Conservation (phyloP, 371 early-diverging fungal genomes). For the Phascolomyces articulosus region DNA sequence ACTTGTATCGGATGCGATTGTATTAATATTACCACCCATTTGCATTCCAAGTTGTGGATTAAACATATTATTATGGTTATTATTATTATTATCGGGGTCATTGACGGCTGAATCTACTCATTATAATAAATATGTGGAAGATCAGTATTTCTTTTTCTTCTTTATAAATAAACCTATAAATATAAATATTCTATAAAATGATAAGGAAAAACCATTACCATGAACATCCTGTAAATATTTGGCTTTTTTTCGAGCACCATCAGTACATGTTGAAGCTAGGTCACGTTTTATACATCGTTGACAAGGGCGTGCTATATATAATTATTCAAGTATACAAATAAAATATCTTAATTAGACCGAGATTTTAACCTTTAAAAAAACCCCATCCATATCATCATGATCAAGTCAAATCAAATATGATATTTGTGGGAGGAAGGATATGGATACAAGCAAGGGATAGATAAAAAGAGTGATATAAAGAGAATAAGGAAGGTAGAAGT, state of each 20-base stretch:
- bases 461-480: not conserved
- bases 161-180: no score
- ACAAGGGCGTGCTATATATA: constrained; percentile 34
- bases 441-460: no score
- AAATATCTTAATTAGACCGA: no score
- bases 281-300: constrained; percentile 39
- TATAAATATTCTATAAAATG: not conserved
- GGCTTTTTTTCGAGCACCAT: constrained; percentile 53
- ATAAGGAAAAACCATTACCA: constrained; percentile 11
- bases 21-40: not conserved
- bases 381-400: no score
- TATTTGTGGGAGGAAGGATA: no score
- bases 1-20: constrained; percentile 2
- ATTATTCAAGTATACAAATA: not conserved
- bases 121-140: not conserved
- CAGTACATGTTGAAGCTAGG: constrained; percentile 31
- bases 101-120: not conserved
- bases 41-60: not conserved
- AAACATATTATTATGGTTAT: no score
- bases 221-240: constrained; percentile 75
- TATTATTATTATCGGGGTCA: not conserved
- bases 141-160: not conserved
- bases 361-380: no score
- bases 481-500: no score
- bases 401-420: no score